Base-by-base conservation (phyloP, 2,329 filamentous ascomycete species). In the Cephalotrichum gorgonifer region DNA sequence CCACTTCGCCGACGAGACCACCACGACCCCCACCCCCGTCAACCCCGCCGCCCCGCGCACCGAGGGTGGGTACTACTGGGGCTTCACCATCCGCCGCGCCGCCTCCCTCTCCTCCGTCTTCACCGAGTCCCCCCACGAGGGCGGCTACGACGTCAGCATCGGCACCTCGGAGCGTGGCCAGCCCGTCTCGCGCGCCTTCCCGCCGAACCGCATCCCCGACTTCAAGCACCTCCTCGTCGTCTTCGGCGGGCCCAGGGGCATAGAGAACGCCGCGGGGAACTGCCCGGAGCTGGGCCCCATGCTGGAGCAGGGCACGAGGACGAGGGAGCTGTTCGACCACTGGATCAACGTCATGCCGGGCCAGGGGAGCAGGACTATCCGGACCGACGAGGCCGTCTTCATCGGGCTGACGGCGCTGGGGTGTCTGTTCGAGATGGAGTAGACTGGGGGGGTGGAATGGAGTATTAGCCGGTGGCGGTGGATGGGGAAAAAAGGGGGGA, bases 51-150 rank as follows among this genome's bases (percentile, higher is more conserved):
- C 75, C 3, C 88, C 88, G 1, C 76, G 88, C 50, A 83, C 85
- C 47, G 80, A 89, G 54, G 78, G 72, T 2, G 88, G 88, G 0
- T 93, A 88, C 65, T 94, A 90, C 67, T 95, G 88, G 88, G 88
- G 88, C 43, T 95, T 85, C 63, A 75, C 70, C 8, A 79, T 89
- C 3, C 78, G 88, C 25, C 78, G 75, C 53, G 82, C 82, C 31
- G 58, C 65, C 4, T 83, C 78, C 3, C 73, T 95, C 5, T 85
- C 85, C 5, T 70, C 75, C 5, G 79, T 94, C 7, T 89, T 91
- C 58, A 89, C 86, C 4, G 86, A 90, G 61, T 83, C 79, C 55
- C 75, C 79, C 1, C 88, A 79, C 60, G 79, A 86, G 50, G 80
- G 78, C 43, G 88, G 88, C 12, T 95, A 95, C 64, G 87, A 94